Percentiles rank a stretch among this genome's conserved stretches.
phyloP scores from a whole-genome alignment of 1,284 basidiomycete genomes.

The Fomitopsis palustris region DNA sequence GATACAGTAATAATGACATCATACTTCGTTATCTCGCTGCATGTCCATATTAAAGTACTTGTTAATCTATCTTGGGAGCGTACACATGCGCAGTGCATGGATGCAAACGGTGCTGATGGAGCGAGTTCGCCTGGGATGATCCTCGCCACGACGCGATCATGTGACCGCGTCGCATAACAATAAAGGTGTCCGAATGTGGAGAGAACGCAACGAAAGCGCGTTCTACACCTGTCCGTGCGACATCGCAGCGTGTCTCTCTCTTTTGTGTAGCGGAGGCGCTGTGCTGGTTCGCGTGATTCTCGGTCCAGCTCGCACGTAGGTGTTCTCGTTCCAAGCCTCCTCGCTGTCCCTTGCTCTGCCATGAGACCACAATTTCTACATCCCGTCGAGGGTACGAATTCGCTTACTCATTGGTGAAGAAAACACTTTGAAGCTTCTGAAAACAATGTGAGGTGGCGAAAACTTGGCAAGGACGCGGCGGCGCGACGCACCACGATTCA shows the following conservation, averaged over 20 bases:
- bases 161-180: conserved; percentile 5
- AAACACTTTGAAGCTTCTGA: too few species aligned
- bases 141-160: neutral
- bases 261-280: neutral
- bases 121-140: neutral
- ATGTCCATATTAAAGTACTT: too few species aligned
- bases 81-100: too few species aligned
- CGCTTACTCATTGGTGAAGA: too few species aligned
- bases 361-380: too few species aligned
- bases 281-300: neutral
- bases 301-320: neutral
- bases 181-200: neutral
- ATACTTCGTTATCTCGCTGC: too few species aligned
- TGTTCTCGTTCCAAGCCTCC: too few species aligned
- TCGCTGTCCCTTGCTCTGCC: too few species aligned
- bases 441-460: too few species aligned
- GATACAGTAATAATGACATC: too few species aligned
- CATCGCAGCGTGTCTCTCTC: neutral
- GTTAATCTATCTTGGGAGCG: too few species aligned
- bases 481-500: neutral
- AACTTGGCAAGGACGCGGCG: neutral
- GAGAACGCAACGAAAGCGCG: neutral
- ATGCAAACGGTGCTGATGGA: neutral
- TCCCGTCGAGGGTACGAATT: too few species aligned
- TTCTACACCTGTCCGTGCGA: neutral